Base-by-base conservation (phyloP, 2,329 filamentous ascomycete genomes). In the Exophiala viscosa region DNA sequence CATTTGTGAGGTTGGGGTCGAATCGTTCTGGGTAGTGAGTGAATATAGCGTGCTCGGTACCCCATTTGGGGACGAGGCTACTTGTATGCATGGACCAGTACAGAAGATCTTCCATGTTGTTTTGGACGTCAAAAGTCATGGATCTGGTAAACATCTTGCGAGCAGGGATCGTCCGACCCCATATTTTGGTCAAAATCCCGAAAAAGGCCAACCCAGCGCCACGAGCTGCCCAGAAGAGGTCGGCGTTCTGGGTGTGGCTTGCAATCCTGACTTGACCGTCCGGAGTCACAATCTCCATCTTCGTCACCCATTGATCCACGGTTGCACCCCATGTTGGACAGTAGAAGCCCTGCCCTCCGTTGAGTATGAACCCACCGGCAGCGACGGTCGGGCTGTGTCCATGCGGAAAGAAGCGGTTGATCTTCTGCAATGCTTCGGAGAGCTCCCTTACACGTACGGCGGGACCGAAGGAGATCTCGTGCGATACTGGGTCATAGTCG, bases 121-220 rank as follows among this genome's bases (percentile, higher is more conserved):
- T 31, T n/a, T 31, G 13, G 13, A 48, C 38, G 11, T 35, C 18
- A 8, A 48, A 48, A 9, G 28, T 48, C 35, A 48, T 28, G 6
- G 45, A 28, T 28, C 36, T 39, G 10, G 20, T 18, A 10, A 17
- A 48, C 45, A 48, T 20, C 35, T n/a, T 48, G 11, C 20, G 20
- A n/a, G 28, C 20, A 11, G 20, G 15, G 8, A 48, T 35, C 8
- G 45, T 48, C 14, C 35, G 17, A 34, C 45, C 35, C 45, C 45
- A 48, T 61, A 79, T 77, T 28, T 28, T 45, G 0, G 52, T 55
- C 2, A 55, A 20, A 54, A 79, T 70, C 35, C 79, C 80, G 53
- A 77, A 81, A 62, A 79, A 81, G 65, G 75, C 79, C 17, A 20
- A 33, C 81, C 55, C 48, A n/a, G 48, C 76, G n/a, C 77, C 77